Evolutionary conservation across 1,284 basidiomycete genomes (phyloP).

Genomic region (Fomitopsis pinicola): DNA sequence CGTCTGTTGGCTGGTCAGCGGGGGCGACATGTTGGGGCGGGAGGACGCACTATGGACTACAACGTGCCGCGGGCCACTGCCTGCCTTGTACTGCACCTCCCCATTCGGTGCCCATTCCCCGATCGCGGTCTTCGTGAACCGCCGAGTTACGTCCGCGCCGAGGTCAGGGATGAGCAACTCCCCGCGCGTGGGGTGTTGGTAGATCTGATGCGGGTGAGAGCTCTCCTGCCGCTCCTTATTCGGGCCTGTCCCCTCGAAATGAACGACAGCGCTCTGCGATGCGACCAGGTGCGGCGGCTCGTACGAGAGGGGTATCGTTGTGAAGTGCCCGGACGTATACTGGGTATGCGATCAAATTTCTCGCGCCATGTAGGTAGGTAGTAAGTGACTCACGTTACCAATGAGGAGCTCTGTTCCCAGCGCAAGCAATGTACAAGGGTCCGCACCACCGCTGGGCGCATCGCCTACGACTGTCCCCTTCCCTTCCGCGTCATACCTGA

Average conservation of each 20-base stretch:
- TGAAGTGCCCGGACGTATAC: constrained; percentile 60
- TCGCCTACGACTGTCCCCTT: constrained; percentile 41
- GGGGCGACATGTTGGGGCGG: neutral
- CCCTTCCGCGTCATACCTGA: constrained; percentile 45
- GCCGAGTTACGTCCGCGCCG: constrained; percentile 62
- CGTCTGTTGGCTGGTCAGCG: constrained; percentile 14
- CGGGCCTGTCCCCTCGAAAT: constrained; percentile 48
- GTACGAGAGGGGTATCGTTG: constrained; percentile 45
- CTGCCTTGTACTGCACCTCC: constrained; percentile 41
- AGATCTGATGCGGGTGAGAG: constrained; percentile 68
- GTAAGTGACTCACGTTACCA: constrained; percentile 57
- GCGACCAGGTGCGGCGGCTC: constrained; percentile 38
- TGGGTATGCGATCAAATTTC: constrained; percentile 21
- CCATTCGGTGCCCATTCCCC: constrained; percentile 45
- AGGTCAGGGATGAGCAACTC: constrained; percentile 71
- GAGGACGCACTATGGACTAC: constrained; percentile 52
- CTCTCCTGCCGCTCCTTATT: constrained; percentile 55
- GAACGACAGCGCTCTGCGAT: constrained; percentile 11
- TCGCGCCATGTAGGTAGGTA: neutral
- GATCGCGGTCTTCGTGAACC: constrained; percentile 37
- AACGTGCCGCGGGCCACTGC: constrained; percentile 67
- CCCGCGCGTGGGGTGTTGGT: constrained; percentile 35
- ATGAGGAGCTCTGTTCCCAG: constrained; percentile 49
- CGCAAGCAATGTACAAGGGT: constrained; percentile 56
- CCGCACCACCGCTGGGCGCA: constrained; percentile 48